These are phyloP conservation scores for Cyberlindnera xishuangbannaensis DNA, from an alignment of 805 yeast genomes.

Conservation along the genomic window DNA sequence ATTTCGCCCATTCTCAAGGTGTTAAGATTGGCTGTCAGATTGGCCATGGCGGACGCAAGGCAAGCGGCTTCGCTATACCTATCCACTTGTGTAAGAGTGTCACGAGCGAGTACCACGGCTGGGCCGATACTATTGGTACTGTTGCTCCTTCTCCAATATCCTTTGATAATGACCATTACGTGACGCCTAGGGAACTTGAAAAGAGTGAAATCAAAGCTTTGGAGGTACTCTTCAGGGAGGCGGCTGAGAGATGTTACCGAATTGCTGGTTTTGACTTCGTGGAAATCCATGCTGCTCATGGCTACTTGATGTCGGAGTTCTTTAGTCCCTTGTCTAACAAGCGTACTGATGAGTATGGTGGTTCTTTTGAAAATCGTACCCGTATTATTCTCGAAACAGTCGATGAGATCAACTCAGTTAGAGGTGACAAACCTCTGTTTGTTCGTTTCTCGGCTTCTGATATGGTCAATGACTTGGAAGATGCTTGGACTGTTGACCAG, in stretches of 20 bases:
- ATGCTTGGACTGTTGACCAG: conserved; percentile 16
- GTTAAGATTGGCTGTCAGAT: conserved; percentile 47
- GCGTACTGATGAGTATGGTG: conserved; percentile 62
- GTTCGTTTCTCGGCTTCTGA: conserved; percentile 20
- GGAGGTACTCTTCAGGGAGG: conserved; percentile 36
- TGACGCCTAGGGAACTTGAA: conserved; percentile 38
- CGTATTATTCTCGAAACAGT: conserved; percentile 44
- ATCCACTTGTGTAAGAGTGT: conserved; percentile 28
- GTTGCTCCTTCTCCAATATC: conserved; percentile 42
- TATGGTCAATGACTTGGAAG: conserved; percentile 13
- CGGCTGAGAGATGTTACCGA: conserved; percentile 45
- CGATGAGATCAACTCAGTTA: conserved; percentile 46
- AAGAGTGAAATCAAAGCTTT: conserved; percentile 34
- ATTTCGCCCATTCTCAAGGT: conserved; percentile 40
- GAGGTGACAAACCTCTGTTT: conserved; percentile 43
- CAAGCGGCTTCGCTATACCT: conserved; percentile 29
- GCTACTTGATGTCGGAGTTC: conserved; percentile 48
- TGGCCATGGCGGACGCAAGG: conserved; percentile 52
- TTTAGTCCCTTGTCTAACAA: conserved; percentile 36
- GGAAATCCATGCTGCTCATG: conserved; percentile 40
- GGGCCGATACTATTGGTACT: conserved; percentile 32
- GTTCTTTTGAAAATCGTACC: conserved; percentile 52
- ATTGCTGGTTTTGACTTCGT: conserved; percentile 26
- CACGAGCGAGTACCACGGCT: conserved; percentile 34
- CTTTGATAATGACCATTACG: conserved; percentile 17